Evolutionary conservation across 2,329 filamentous ascomycete species (phyloP).

Genomic region (Hypomyces perniciosus): DNA sequence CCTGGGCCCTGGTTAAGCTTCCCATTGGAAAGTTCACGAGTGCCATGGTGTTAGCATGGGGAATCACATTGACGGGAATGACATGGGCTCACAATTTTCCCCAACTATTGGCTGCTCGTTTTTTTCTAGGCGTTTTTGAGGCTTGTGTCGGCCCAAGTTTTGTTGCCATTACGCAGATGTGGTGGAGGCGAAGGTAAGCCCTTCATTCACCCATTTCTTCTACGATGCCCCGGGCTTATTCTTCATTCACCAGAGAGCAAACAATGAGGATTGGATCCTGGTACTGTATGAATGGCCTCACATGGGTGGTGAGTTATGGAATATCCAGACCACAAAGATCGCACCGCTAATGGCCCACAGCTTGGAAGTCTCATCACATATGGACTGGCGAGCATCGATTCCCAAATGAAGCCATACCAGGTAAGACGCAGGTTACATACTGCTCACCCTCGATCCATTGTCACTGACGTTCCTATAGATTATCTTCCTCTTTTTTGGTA

Average conservation of each 20-base stretch:
- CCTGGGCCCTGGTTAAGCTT: slow-evolving; percentile 53
- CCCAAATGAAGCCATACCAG: slow-evolving; percentile 41
- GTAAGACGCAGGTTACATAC: slow-evolving; percentile 19
- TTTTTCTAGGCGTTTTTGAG: slow-evolving; percentile 55
- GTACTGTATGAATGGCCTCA: slow-evolving; percentile 57
- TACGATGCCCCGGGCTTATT: background rate
- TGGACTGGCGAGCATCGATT: slow-evolving; percentile 52
- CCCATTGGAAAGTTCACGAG: slow-evolving; percentile 56
- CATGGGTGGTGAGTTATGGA: slow-evolving; percentile 39
- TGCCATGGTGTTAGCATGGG: slow-evolving; percentile 52
- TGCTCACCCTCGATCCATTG: background rate
- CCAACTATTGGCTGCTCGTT: slow-evolving; percentile 44
- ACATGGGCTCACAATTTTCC: slow-evolving; percentile 45
- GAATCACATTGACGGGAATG: slow-evolving; percentile 45
- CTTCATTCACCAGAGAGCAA: slow-evolving; percentile 38
- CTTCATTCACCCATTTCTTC: background rate
- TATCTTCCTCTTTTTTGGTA: slow-evolving; percentile 50
- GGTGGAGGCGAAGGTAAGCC: slow-evolving; percentile 46
- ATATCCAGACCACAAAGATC: background rate
- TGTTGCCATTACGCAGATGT: slow-evolving; percentile 54
- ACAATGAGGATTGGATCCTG: slow-evolving; percentile 50
- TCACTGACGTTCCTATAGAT: slow-evolving; percentile 27
- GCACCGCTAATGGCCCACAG: slow-evolving; percentile 21
- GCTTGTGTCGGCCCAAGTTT: slow-evolving; percentile 43
- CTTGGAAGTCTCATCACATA: slow-evolving; percentile 52